Percentiles rank a stretch among this genome's conserved stretches.
These are phyloP conservation scores for Hyaloscypha hepaticicola DNA, from an alignment of 495 filamentous ascomycete species.

Conservation along the genomic window DNA sequence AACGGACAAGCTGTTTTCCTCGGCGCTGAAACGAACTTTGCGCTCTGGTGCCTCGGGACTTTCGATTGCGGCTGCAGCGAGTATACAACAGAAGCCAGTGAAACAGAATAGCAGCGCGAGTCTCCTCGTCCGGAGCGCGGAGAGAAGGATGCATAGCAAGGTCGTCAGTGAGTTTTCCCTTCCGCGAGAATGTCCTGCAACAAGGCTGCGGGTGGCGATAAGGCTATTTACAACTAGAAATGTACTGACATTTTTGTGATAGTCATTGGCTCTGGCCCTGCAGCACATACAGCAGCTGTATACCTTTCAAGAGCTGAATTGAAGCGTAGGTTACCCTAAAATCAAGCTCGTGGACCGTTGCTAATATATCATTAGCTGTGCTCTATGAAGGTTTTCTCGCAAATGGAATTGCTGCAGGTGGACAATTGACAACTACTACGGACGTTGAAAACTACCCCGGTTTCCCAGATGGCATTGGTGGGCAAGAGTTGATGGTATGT, in stretches of 20 bases:
- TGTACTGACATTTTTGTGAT: constrained; percentile 15
- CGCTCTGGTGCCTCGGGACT: constrained; percentile 58
- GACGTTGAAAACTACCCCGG: constrained; percentile 98
- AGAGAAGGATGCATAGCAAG: constrained; percentile 68
- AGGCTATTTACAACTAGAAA: neutral
- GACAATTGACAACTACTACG: constrained; percentile 96
- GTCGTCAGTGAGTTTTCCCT: constrained; percentile 64
- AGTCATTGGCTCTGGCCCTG: constrained; percentile 89
- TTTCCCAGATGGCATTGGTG: constrained; percentile 85
- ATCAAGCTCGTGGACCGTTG: constrained; percentile 24
- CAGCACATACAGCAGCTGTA: constrained; percentile 94
- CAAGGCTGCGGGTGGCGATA: neutral
- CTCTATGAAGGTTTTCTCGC: constrained; percentile 98
- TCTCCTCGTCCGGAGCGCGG: constrained; percentile 38
- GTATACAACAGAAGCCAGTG: constrained; percentile 57
- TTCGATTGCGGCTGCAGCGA: constrained; percentile 63
- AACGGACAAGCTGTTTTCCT: constrained; percentile 84
- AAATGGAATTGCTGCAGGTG: constrained; percentile 92
- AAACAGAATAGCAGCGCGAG: constrained; percentile 31
- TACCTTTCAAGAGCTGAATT: constrained; percentile 94
- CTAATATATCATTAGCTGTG: constrained; percentile 48
- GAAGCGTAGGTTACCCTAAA: constrained; percentile 48
- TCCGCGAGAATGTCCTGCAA: neutral
- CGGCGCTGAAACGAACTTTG: constrained; percentile 55
- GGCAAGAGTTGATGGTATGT: constrained; percentile 75